phyloP scores from a whole-genome alignment of 345 rosid genomes.

The Arabis alpina region DNA sequence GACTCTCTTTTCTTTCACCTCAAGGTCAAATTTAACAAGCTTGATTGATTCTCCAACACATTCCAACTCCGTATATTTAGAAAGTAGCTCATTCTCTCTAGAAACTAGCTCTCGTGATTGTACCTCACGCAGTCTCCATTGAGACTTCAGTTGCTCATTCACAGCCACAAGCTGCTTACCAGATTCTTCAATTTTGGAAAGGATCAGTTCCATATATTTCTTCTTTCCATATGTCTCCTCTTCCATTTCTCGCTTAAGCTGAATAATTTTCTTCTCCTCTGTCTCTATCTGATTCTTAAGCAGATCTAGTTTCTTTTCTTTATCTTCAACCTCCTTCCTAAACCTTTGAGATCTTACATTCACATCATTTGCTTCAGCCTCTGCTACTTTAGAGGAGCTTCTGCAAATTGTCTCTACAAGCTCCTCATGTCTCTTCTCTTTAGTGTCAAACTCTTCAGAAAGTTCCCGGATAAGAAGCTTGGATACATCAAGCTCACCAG shows the following conservation, averaged over 20 bases:
- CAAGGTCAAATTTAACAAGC: neutral
- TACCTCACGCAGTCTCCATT: neutral
- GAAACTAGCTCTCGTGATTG: slow-evolving; percentile 6
- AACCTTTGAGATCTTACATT: neutral
- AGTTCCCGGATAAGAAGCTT: neutral
- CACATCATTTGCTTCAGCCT: slow-evolving; percentile 5
- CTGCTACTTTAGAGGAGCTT: slow-evolving; percentile 29
- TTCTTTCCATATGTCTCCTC: slow-evolving; percentile 8
- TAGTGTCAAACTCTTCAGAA: slow-evolving; percentile 6
- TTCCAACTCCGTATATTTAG: slow-evolving; percentile 18
- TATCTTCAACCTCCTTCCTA: slow-evolving; percentile 27
- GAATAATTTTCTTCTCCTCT: slow-evolving; percentile 10
- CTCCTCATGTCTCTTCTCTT: slow-evolving; percentile 22
- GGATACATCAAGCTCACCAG: slow-evolving; percentile 14
- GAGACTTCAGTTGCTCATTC: slow-evolving; percentile 16
- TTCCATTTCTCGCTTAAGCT: slow-evolving; percentile 5
- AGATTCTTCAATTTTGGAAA: slow-evolving; percentile 13
- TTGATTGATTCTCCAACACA: slow-evolving; percentile 18
- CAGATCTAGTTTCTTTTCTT: slow-evolving; percentile 18
- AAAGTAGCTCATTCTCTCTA: neutral
- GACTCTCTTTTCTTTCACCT: slow-evolving; percentile 23
- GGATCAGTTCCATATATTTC: neutral
- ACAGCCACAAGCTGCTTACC: slow-evolving; percentile 4
- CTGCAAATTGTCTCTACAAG: slow-evolving; percentile 21
- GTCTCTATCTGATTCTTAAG: slow-evolving; percentile 25